phyloP scores from a whole-genome alignment of 2,329 filamentous ascomycete genomes.

The Aspergillus sp. region DNA sequence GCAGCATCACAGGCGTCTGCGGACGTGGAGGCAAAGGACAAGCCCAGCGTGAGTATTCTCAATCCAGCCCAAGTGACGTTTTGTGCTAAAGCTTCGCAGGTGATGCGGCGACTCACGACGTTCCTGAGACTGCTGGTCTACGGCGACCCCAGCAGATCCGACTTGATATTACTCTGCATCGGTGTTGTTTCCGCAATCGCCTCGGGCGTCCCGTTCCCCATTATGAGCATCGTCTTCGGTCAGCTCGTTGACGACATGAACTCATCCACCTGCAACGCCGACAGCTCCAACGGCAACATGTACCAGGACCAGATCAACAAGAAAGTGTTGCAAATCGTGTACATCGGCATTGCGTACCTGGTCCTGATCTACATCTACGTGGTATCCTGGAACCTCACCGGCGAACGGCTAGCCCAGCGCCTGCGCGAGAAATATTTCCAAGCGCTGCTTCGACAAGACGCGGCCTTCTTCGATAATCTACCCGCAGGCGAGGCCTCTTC shows the following conservation, averaged over 20 bases:
- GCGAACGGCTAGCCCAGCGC: conserved; percentile 61
- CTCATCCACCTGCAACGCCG: conserved; percentile 21
- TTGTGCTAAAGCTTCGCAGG: background rate
- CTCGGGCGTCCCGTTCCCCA: conserved; percentile 36
- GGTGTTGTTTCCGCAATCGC: conserved; percentile 32
- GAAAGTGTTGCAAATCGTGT: conserved; percentile 47
- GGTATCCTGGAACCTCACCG: conserved; percentile 61
- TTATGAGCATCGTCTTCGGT: conserved; percentile 40
- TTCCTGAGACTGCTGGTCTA: conserved; percentile 4
- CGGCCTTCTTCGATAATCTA: conserved; percentile 62
- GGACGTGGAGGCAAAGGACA: background rate
- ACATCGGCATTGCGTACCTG: conserved; percentile 63
- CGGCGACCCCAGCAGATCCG: conserved; percentile 5
- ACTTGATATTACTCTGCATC: conserved; percentile 23
- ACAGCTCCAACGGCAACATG: background rate
- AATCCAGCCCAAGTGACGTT: too few species aligned
- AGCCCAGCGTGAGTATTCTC: background rate
- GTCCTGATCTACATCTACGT: conserved; percentile 62
- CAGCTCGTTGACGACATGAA: conserved; percentile 40
- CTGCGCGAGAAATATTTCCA: conserved; percentile 60
- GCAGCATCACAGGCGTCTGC: background rate
- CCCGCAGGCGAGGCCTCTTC: conserved; percentile 61
- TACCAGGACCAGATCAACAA: conserved; percentile 7
- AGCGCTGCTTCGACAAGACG: conserved; percentile 58
- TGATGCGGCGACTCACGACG: background rate